Evolutionary conservation across 139 green algal genomes (phyloP), one percentile per base, ranked within the genome.

Genomic region (Bryopsis sp.): DNA sequence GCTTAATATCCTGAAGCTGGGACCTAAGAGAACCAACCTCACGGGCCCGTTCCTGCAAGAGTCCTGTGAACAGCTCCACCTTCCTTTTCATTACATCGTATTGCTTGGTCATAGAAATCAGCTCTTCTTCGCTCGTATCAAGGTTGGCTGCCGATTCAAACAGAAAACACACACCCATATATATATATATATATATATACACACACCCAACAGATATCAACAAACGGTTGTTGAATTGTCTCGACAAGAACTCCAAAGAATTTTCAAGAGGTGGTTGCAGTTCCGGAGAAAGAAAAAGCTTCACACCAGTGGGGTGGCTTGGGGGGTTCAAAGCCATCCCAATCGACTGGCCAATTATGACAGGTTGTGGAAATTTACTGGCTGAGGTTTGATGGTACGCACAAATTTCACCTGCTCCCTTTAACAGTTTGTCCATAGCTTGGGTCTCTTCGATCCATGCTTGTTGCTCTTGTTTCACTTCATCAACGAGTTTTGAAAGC

Each of bases 41-140:
- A 6, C 58, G 24, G 8, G 39, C 58, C 11, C 58, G 28, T 26
- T 65, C 58, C 58, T 7, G 8, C 58, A 65, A 39, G 7, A 65
- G 58, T 65, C 58, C 58, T 26, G 39, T 65, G 58, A 47, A 65
- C 58, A 65, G 43, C 26, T 65, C 58, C 28, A 65, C 50, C 31
- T 65, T 65, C 5, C 31, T 15, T 15, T 33, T 31, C 31, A 65
- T 46, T 43, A 47, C 58, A 46, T 65, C 58, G n/a, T 65, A 65
- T 26, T 65, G 26, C 24, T 65, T 6, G 7, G 32, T 7, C 3
- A 65, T 7, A 3, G 28, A 31, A 24, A 47, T 7, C 6, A 65
- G 31, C 28, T 65, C 58, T n/a, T 11, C 28, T 22, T 65, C 28
- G 58, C 58, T 39, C 28, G 28, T 46, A 47, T 65, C 58, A 31